These are phyloP conservation scores for Zasmidium citrigriseum DNA, from an alignment of 2,329 filamentous ascomycete species.

Conservation along the genomic window DNA sequence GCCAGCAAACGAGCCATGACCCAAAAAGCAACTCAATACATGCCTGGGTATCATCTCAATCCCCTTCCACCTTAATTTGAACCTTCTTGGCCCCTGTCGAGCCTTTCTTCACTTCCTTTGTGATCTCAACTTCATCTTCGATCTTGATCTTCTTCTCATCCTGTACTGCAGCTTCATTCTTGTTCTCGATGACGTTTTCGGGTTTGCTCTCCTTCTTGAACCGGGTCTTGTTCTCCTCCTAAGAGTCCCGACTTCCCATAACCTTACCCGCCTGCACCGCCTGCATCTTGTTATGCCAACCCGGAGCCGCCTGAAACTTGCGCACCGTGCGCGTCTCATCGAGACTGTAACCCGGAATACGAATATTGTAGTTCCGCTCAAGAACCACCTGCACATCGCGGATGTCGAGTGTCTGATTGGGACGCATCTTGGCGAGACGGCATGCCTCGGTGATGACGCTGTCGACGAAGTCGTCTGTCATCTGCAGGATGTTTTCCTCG, in stretches of 20 bases:
- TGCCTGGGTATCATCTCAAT: no score
- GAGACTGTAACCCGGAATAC: slow-evolving; percentile 88
- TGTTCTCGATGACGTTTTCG: no score
- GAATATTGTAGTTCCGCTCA: slow-evolving; percentile 70
- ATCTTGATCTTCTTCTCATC: no score
- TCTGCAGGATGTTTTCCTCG: slow-evolving; percentile 88
- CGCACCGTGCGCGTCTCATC: slow-evolving; percentile 93
- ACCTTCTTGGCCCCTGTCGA: no score
- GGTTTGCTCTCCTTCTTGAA: no score
- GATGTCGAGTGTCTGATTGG: slow-evolving; percentile 84
- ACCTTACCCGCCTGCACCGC: slow-evolving; percentile 92
- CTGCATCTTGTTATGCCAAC: slow-evolving; percentile 96
- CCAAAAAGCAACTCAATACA: no score
- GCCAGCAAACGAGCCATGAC: no score
- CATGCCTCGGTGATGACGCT: slow-evolving; percentile 84
- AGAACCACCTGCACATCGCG: slow-evolving; percentile 59
- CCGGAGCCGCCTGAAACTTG: slow-evolving; percentile 83
- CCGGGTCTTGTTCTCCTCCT: no score
- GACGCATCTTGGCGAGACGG: slow-evolving; percentile 88
- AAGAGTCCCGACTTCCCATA: slow-evolving; percentile 39
- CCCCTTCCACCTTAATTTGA: no score
- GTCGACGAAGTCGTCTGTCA: slow-evolving; percentile 95
- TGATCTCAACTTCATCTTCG: no score
- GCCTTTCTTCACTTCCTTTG: no score
- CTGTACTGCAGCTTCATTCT: no score